These are phyloP conservation scores for Syzygium malaccense DNA, from an alignment of 441 rosid species.

Conservation along the genomic window DNA sequence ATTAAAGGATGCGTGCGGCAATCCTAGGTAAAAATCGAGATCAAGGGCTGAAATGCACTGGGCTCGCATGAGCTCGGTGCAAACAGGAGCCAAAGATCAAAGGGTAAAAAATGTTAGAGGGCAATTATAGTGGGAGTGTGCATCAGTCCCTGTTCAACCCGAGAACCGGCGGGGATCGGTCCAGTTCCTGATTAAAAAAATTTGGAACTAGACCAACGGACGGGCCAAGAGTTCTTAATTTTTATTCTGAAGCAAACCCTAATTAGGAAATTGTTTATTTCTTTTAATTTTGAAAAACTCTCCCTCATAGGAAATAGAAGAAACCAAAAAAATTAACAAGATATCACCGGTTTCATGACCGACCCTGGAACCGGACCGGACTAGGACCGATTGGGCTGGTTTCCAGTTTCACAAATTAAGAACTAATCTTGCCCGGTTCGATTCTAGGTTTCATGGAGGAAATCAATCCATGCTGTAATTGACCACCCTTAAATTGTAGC, in stretches of 20 bases:
- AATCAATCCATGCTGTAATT: neutral
- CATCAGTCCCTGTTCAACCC: neutral
- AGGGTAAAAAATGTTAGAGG: neutral
- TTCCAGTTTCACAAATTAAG: too few relatives aligned
- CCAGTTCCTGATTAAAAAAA: neutral
- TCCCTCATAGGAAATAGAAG: neutral
- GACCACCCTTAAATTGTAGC: neutral
- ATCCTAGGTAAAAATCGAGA: neutral
- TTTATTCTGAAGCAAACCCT: neutral
- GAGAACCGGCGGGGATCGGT: fast-evolving
- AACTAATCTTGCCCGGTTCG: too few relatives aligned
- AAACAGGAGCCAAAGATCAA: fast-evolving
- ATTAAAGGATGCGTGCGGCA: neutral
- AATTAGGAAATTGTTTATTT: neutral
- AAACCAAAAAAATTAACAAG: neutral
- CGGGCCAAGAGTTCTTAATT: neutral
- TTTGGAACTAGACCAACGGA: fast-evolving
- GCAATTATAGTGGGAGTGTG: fast-evolving
- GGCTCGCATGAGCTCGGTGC: neutral
- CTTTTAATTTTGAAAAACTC: neutral
- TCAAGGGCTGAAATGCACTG: neutral
- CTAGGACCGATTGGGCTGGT: too few relatives aligned
- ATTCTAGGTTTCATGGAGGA: too few relatives aligned
- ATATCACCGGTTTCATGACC: neutral
- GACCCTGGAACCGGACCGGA: too few relatives aligned